These are phyloP conservation scores for Coffea eugenioides DNA, from an alignment of 257 asterid genomes.

Conservation along the genomic window DNA sequence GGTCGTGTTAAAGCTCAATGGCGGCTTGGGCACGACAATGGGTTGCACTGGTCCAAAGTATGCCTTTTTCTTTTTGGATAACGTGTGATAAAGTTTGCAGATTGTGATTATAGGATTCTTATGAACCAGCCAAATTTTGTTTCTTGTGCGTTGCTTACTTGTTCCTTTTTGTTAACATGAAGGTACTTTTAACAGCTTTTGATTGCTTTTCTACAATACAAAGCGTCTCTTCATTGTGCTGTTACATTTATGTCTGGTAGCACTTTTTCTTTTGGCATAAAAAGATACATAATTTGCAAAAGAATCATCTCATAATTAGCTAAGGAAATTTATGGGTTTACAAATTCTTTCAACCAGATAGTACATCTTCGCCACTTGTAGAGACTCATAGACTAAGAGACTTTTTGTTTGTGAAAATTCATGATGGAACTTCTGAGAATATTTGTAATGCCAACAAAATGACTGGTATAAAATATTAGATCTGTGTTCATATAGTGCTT, in stretches of 20 bases:
- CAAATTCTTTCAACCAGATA: background rate
- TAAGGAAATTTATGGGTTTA: background rate
- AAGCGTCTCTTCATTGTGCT: background rate
- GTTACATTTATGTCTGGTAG: background rate
- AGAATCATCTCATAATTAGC: background rate
- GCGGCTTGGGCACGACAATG: slow-evolving; percentile 99
- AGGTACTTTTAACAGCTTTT: background rate
- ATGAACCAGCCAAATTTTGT: background rate
- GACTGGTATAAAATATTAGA: background rate
- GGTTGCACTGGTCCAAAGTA: slow-evolving; percentile 99
- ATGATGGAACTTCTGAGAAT: background rate
- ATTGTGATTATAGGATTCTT: background rate
- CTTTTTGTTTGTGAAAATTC: background rate
- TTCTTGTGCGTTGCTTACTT: background rate
- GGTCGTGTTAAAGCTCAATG: slow-evolving; percentile 93
- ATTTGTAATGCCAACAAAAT: background rate
- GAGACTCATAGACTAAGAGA: background rate
- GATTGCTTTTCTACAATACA: background rate
- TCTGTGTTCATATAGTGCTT: background rate
- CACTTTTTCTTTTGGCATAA: background rate
- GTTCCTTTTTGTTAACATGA: background rate
- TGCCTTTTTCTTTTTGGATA: slow-evolving; percentile 12
- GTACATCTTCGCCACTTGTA: background rate
- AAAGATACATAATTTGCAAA: no score
- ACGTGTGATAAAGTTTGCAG: background rate